Base-by-base conservation (phyloP, 2,329 filamentous ascomycete genomes). In the Cladosporium colombiae region DNA sequence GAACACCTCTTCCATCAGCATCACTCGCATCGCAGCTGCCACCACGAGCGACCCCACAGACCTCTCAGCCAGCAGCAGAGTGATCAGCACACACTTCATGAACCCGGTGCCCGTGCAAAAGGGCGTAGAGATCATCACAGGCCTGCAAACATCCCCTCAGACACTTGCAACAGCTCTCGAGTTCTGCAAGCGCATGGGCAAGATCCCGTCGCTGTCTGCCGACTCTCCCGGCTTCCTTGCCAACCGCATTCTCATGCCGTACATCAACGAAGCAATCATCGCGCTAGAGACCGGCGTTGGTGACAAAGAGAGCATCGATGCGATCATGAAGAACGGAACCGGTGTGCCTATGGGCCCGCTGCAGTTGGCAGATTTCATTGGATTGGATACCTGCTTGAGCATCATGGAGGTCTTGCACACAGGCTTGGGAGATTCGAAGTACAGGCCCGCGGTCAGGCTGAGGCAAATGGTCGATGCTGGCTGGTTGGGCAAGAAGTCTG, bases 291-390 rank as follows among this genome's bases (percentile, higher is more conserved):
- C 95, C 0, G 91, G 92, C 3, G 88, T 99, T 0, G 95, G 95
- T 21, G 86, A 87, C 69, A 90, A 91, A 72, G 93, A 98, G 75
- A 91, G 94, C 69, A 99, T 99, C 70, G 95, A 99, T 76, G 89
- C 86, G 70, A 99, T 99, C 74, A 99, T 99, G 95, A 98, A 97
- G 86, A 97, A 97, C 73, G 95, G 95, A 56, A 99, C 95, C 25
- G 97, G 97, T 76, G 95, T 99, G 49, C 95, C 95, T 27, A 99
- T 99, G 95, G 95, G 95, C 0, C 95, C 95, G 11, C 83, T 99
- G 70, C 89, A 93, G 74, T 81, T 99, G 73, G 95, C 95, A 2
- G 95, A 99, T 79, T 99, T 99, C 75, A 98, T 99, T 74, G 95
- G 95, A 8, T 84, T 99, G 53, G 95, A 99, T 77, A 99, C 95